Evolutionary conservation across 805 yeast genomes (phyloP), one percentile per base, ranked within the genome.

Genomic region (Debaryomyces hansenii): DNA sequence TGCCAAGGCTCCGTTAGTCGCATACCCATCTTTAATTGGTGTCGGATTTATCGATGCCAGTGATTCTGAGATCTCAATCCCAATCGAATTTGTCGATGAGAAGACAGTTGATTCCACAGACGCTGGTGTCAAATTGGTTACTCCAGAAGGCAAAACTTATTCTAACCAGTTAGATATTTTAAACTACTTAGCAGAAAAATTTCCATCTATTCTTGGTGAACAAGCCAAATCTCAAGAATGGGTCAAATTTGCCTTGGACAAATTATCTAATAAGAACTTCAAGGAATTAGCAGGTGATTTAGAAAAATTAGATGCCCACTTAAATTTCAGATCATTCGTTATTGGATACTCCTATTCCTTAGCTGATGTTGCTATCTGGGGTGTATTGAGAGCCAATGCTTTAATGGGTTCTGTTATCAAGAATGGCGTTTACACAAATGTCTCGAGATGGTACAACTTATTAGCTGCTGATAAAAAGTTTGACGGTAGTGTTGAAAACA

Each of bases 341-440:
- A 68, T 79, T 45, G 96, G 94, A 34, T 77, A 83, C 68, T 55
- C 72, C n/a, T 71, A 78, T 51, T 73, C 95, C 11, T 66, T 83
- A 37, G 94, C 96, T 44, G 99, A 92, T 69, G 75, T 90, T 50
- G 87, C 92, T 12, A 77, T 87, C 16, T 92, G 97, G 97, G 97
- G 97, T 67, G 88, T 86, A 41, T 75, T 92, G 56, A 83, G 97
- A 72, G 88, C 96, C 52, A 92, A 94, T 66, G 90, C 96, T 45
- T 85, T 92, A 64, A 88, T 91, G 76, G 96, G 94, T 20, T 87
- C 96, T 14, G 85, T 89, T 53, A 79, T 90, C 68, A 91, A 90
- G 74, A 87, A 82, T 70, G 88, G 84, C 43, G 86, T 85, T 32
- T 90, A 86, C 74, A 77, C 83, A 65, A 92, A 92, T 70, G 80